Evolutionary conservation across 2,329 filamentous ascomycete species (phyloP), one percentile per base, ranked within the genome.

Genomic region (Phaeosphaeriaceae sp.): DNA sequence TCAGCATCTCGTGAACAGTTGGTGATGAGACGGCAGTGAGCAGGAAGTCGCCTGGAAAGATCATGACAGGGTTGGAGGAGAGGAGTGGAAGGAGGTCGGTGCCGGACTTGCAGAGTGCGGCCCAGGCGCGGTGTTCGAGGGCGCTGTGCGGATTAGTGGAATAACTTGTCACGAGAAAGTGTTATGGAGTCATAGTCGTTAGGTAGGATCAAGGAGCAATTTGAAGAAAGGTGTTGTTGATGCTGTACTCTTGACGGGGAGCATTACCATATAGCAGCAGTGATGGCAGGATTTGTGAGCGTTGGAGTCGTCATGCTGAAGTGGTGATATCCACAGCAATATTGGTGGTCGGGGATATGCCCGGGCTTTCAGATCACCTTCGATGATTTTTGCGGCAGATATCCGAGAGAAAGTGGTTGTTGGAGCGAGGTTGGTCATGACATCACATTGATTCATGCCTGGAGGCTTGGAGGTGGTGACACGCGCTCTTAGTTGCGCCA

Each of bases 41-140:
- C 3, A 66, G 71, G 33, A 73, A 70, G 40, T 78, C 73, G 24
- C 74, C 72, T 3, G 78, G 77, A 56, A 78, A 74, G 24, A 79
- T 78, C 51, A 79, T 78, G 71, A 80, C 77, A 57, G 74, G 74
- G 33, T 63, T 79, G 41, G 71, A 66, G 13, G 68, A 67, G 21
- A 36, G 31, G 31, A 36, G 31, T 5, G 31, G 31, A 13, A 70
- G 64, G 24, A 76, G 75, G 51, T 64, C 62, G 9, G 71, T 66
- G 56, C 77, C 67, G 7, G 70, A 68, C 44, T 56, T 62, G 62
- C 70, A 79, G 50, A 75, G 76, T 13, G 63, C 77, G 3, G 71
- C 73, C 58, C 78, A 79, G 47, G 73, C 74, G 47, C 65, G 69
- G 51, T 79, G 77, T 55, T 71, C 70, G 21, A 68, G 65, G 24